phyloP scores from a whole-genome alignment of 352 stramenopile species.

The Plasmopara muralis region DNA sequence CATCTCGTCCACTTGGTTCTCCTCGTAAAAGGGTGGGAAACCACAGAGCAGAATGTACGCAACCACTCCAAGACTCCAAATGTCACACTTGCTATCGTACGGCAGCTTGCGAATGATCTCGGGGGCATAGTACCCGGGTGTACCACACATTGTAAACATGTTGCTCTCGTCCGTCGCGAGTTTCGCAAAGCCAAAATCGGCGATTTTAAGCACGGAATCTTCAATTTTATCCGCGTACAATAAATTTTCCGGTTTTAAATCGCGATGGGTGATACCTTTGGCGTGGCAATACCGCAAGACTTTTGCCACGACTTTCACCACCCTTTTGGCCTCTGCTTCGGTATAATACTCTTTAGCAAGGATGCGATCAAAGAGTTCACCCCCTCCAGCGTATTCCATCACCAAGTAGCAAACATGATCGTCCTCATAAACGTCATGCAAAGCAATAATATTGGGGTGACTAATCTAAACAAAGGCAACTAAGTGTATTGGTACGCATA shows the following conservation, averaged over 20 bases:
- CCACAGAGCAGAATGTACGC: slow-evolving; percentile 93
- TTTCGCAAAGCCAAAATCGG: slow-evolving; percentile 88
- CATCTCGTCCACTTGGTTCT: slow-evolving; percentile 84
- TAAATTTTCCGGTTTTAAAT: slow-evolving; percentile 97
- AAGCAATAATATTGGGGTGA: slow-evolving; percentile 86
- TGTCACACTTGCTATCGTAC: slow-evolving; percentile 95
- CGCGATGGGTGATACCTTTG: slow-evolving; percentile 89
- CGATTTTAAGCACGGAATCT: slow-evolving; percentile 91
- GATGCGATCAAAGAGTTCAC: slow-evolving; percentile 91
- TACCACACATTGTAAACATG: slow-evolving; percentile 88
- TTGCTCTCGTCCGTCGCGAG: slow-evolving; percentile 70
- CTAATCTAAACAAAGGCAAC: slow-evolving; percentile 34
- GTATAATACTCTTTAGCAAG: slow-evolving; percentile 90
- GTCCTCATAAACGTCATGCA: slow-evolving; percentile 81
- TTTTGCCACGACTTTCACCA: slow-evolving; percentile 82
- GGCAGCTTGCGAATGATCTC: slow-evolving; percentile 92
- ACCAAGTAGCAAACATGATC: slow-evolving; percentile 81
- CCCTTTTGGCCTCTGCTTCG: slow-evolving; percentile 78
- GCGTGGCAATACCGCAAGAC: slow-evolving; percentile 85
- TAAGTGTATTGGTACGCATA: no score
- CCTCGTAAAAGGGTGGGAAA: slow-evolving; percentile 95
- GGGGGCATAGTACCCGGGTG: slow-evolving; percentile 94
- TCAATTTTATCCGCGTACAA: slow-evolving; percentile 82
- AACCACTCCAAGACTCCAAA: slow-evolving; percentile 91
- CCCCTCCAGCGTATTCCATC: slow-evolving; percentile 84